These are phyloP conservation scores for Aspergillus flavus DNA, from an alignment of 2,329 filamentous ascomycete genomes.

Conservation along the genomic window DNA sequence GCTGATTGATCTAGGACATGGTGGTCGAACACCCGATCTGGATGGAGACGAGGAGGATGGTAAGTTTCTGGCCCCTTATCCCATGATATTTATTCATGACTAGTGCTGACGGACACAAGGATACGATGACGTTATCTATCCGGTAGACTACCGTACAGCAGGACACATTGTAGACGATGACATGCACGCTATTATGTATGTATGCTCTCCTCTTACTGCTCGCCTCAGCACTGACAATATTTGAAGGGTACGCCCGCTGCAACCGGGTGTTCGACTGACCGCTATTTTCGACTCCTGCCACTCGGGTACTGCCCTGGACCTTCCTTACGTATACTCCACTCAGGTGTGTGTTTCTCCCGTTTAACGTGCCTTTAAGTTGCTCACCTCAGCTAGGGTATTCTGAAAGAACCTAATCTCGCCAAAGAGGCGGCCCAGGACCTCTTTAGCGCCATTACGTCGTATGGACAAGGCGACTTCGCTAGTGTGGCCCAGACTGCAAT, in stretches of 20 bases:
- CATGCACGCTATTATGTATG: constrained; percentile 69
- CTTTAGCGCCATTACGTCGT: constrained; percentile 69
- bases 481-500: constrained; percentile 80
- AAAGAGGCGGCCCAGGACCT: constrained; percentile 68
- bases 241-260: constrained; percentile 68
- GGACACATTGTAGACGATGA: constrained; percentile 79
- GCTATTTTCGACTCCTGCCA: constrained; percentile 71
- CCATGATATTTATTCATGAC: not conserved
- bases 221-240: not conserved
- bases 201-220: not conserved
- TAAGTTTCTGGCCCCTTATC: constrained; percentile 10
- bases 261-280: constrained; percentile 78
- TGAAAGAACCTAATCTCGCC: constrained; percentile 69
- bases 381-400: constrained; percentile 48
- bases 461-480: constrained; percentile 78
- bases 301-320: constrained; percentile 66
- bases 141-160: constrained; percentile 68
- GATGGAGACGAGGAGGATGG: constrained; percentile 77
- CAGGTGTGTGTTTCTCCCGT: constrained; percentile 36
- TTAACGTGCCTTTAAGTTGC: not conserved
- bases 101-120: constrained; percentile 34
- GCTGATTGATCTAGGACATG: constrained; percentile 60
- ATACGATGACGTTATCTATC: constrained; percentile 77
- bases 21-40: constrained; percentile 71
- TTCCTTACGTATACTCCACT: constrained; percentile 70